Evolutionary conservation across 495 filamentous ascomycete genomes (phyloP).

Genomic region (Lasiosphaeria miniovina): DNA sequence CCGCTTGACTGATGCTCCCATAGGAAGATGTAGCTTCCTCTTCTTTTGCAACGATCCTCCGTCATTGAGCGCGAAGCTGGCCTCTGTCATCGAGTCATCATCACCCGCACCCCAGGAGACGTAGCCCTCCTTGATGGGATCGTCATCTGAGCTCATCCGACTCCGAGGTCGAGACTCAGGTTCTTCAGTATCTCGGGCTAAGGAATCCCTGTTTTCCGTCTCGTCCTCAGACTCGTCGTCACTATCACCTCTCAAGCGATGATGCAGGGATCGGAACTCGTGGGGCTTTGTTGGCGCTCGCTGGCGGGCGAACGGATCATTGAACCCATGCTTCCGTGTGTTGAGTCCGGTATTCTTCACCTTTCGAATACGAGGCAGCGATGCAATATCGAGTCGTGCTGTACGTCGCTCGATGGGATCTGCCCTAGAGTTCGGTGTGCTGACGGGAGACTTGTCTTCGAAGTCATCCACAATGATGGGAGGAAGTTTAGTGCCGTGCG

Average conservation of each 20-base stretch:
- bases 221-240: constrained; percentile 57
- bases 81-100: constrained; percentile 57
- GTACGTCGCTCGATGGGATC: constrained; percentile 52
- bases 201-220: constrained; percentile 45
- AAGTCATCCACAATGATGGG: constrained; percentile 45
- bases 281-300: constrained; percentile 45
- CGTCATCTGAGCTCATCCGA: constrained; percentile 67
- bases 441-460: constrained; percentile 55
- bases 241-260: constrained; percentile 52
- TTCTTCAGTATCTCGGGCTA: constrained; percentile 73
- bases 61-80: constrained; percentile 47
- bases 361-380: constrained; percentile 72
- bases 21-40: constrained; percentile 62
- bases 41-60: constrained; percentile 53
- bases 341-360: constrained; percentile 53
- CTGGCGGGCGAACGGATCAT: constrained; percentile 74
- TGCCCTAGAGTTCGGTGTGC: constrained; percentile 67
- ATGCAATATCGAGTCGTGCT: constrained; percentile 56
- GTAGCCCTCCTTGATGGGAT: constrained; percentile 62
- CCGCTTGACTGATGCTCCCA: constrained; percentile 63
- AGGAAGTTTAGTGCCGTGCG: constrained; percentile 46
- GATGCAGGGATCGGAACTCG: constrained; percentile 51
- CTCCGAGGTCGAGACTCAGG: constrained; percentile 78
- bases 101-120: constrained; percentile 41
- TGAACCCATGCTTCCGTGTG: constrained; percentile 64